Conservation (phyloP, 371 early-diverging fungal species). For the Apophysomyces sp. region DNA sequence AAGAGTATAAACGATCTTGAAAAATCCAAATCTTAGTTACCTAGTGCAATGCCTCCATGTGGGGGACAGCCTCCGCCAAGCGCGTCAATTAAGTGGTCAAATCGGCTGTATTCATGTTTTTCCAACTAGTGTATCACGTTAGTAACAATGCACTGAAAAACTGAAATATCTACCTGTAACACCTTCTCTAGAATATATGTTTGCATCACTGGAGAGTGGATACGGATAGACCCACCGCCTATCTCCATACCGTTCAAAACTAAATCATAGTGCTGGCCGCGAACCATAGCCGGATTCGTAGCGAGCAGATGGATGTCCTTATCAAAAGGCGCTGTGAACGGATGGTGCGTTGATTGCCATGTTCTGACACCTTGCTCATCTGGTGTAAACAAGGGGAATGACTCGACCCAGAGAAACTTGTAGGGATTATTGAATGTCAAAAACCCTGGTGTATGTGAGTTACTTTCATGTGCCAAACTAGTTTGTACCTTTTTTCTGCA, state of each 20-base stretch:
- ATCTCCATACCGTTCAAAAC: constrained; percentile 92
- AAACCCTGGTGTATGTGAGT: constrained; percentile 21
- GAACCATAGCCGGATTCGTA: constrained; percentile 64
- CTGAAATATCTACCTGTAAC: constrained; percentile 43
- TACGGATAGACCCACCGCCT: constrained; percentile 91
- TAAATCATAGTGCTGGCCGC: constrained; percentile 88
- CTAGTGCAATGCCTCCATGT: constrained; percentile 90
- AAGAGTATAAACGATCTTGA: background rate
- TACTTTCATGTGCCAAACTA: background rate
- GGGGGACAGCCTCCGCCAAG: constrained; percentile 88
- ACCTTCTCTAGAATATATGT: constrained; percentile 71
- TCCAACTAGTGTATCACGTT: constrained; percentile 18
- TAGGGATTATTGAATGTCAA: constrained; percentile 48
- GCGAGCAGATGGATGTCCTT: constrained; percentile 66
- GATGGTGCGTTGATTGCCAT: constrained; percentile 84
- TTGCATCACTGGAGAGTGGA: constrained; percentile 82
- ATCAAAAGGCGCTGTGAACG: constrained; percentile 85
- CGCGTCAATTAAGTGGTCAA: constrained; percentile 83
- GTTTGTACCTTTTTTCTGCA: constrained; percentile 55
- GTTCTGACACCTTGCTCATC: constrained; percentile 47
- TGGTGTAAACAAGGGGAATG: constrained; percentile 87
- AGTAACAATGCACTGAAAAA: background rate
- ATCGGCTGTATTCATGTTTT: constrained; percentile 57
- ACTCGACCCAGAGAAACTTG: constrained; percentile 87
- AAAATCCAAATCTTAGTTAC: constrained; percentile 20